phyloP scores from a whole-genome alignment of 1,284 basidiomycete species.

The Moesziomyces antarcticus region DNA sequence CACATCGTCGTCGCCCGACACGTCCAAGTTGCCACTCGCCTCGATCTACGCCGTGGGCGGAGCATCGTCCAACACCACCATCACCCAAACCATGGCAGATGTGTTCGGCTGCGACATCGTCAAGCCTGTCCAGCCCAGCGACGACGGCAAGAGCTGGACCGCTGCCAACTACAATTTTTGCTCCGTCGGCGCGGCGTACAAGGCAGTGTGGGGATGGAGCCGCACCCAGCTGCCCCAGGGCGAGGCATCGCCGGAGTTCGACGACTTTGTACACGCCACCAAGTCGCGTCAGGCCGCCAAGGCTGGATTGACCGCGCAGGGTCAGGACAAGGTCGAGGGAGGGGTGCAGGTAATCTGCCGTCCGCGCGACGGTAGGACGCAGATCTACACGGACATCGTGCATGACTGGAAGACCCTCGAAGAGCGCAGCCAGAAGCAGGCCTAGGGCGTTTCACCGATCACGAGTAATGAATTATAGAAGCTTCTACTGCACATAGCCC shows the following conservation, averaged over 20 bases:
- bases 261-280: slow-evolving; percentile 46
- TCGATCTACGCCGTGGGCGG: slow-evolving; percentile 84
- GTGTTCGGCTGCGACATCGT: slow-evolving; percentile 73
- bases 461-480: background rate
- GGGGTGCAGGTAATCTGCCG: slow-evolving; percentile 41
- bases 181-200: slow-evolving; percentile 64
- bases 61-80: slow-evolving; percentile 78
- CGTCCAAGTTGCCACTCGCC: slow-evolving; percentile 69
- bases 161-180: slow-evolving; percentile 61
- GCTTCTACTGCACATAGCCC: slow-evolving; percentile 24
- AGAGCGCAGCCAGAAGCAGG: slow-evolving; percentile 21
- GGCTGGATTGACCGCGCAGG: slow-evolving; percentile 4
- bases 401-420: slow-evolving; percentile 45
- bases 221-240: slow-evolving; percentile 9
- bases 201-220: slow-evolving; percentile 62
- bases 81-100: slow-evolving; percentile 81
- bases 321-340: slow-evolving; percentile 16
- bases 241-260: slow-evolving; percentile 26
- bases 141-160: slow-evolving; percentile 30
- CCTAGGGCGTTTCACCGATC: background rate
- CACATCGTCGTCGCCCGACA: slow-evolving; percentile 12
- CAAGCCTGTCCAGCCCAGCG: slow-evolving; percentile 45
- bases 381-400: slow-evolving; percentile 31
- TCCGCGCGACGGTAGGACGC: slow-evolving; percentile 18
- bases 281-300: slow-evolving; percentile 20